Percentiles rank a stretch among this genome's conserved stretches.
phyloP scores from a whole-genome alignment of 352 stramenopile genomes.

The Phytopythium litorale region DNA sequence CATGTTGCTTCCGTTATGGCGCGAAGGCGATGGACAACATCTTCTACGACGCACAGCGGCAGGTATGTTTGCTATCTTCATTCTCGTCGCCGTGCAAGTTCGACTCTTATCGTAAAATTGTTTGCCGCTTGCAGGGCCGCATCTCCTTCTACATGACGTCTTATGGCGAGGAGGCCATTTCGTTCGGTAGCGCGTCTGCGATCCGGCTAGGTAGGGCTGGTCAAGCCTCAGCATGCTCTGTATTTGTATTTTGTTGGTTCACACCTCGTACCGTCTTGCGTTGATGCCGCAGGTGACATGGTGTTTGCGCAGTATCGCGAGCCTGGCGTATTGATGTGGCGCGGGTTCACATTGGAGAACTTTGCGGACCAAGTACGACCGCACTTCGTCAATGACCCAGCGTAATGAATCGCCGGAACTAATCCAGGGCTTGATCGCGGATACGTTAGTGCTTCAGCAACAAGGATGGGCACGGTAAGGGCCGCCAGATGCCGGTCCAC shows the following conservation, averaged over 20 bases:
- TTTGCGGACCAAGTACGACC: constrained; percentile 92
- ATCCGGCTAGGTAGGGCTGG: constrained; percentile 48
- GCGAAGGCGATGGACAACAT: constrained; percentile 96
- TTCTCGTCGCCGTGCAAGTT: background rate
- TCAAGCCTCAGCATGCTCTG: background rate
- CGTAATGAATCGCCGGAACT: constrained; percentile 55
- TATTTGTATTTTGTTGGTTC: no score
- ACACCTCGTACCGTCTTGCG: background rate
- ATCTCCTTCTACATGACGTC: constrained; percentile 98
- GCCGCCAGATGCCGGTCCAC: constrained; percentile 98
- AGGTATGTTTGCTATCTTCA: constrained; percentile 28
- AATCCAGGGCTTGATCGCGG: background rate
- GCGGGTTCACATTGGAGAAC: constrained; percentile 95
- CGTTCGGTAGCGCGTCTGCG: constrained; percentile 93
- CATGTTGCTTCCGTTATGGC: background rate
- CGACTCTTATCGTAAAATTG: background rate
- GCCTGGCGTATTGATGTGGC: constrained; percentile 97
- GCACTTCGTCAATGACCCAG: background rate
- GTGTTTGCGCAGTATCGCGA: constrained; percentile 99
- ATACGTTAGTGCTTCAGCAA: constrained; percentile 93
- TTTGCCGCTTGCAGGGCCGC: constrained; percentile 49
- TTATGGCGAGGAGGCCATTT: constrained; percentile 94
- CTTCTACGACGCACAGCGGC: constrained; percentile 95
- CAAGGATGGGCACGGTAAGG: constrained; percentile 93
- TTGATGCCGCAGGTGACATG: constrained; percentile 70